Conservation (phyloP, 2,329 filamentous ascomycete species). For the Penicillium italicum region DNA sequence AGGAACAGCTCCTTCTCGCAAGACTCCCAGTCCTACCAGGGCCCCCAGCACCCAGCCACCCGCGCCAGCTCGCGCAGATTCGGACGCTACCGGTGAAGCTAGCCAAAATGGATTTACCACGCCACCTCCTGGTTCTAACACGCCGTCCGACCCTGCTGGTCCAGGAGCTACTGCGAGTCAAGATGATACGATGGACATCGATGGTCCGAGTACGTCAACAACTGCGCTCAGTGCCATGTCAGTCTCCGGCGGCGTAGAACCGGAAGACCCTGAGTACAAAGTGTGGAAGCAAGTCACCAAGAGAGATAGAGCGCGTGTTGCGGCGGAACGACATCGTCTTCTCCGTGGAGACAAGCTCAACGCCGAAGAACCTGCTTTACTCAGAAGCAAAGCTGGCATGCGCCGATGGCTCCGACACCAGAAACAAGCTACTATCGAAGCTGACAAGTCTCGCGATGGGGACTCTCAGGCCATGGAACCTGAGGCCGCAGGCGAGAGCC, state of each 20-base stretch:
- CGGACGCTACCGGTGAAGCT: conserved; percentile 69
- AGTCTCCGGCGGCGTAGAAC: conserved; percentile 73
- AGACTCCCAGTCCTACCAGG: conserved; percentile 69
- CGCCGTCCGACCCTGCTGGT: conserved; percentile 69
- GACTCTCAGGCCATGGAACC: conserved; percentile 47
- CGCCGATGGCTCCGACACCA: conserved; percentile 78
- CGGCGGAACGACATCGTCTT: conserved; percentile 79
- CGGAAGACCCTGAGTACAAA: conserved; percentile 88
- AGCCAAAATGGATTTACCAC: conserved; percentile 82
- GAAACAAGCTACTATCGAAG: conserved; percentile 60
- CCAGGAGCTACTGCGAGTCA: conserved; percentile 66
- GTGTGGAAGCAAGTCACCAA: conserved; percentile 99
- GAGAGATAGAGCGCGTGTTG: conserved; percentile 81
- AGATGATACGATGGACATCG: conserved; percentile 80
- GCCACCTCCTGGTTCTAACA: conserved; percentile 72
- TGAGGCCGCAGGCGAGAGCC: conserved; percentile 63
- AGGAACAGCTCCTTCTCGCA: conserved; percentile 61
- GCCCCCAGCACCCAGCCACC: conserved; percentile 47
- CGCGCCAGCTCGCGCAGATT: conserved; percentile 60
- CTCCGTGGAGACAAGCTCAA: conserved; percentile 85
- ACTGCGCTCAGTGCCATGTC: conserved; percentile 64
- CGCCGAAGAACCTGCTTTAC: conserved; percentile 77
- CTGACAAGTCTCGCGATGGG: conserved; percentile 46
- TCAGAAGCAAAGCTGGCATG: conserved; percentile 85
- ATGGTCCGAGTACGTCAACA: conserved; percentile 64